Evolutionary conservation across 1,284 basidiomycete genomes (phyloP).

Genomic region (Phenoliferia sp.): DNA sequence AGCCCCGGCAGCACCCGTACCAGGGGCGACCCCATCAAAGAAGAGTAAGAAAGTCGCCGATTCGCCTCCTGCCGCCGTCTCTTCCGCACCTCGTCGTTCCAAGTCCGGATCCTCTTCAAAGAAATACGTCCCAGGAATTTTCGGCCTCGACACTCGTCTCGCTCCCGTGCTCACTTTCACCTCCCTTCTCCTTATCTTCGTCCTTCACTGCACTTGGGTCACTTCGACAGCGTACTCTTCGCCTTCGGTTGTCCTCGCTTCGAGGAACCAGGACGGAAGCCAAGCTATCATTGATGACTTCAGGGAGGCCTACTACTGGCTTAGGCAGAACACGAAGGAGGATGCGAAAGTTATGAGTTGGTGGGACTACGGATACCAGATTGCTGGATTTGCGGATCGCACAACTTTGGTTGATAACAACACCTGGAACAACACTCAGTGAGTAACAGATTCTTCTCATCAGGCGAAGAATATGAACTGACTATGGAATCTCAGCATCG

Average conservation of each 20-base stretch:
- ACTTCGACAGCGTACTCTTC: constrained; percentile 95
- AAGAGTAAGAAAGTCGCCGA: constrained; percentile 58
- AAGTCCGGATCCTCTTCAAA: constrained; percentile 33
- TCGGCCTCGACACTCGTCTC: constrained; percentile 76
- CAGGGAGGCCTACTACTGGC: constrained; percentile 99
- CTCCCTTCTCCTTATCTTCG: constrained; percentile 79
- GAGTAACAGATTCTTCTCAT: constrained; percentile 41
- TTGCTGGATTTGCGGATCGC: constrained; percentile 96
- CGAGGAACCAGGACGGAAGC: constrained; percentile 72
- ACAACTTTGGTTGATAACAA: constrained; percentile 99
- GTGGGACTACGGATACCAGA: constrained; percentile 99
- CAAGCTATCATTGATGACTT: constrained; percentile 98
- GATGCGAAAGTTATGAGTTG: constrained; percentile 95
- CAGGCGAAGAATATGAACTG: constrained; percentile 17
- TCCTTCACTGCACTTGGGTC: constrained; percentile 91
- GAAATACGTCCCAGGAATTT: constrained; percentile 58
- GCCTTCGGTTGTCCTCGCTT: constrained; percentile 91
- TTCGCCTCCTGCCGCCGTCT: constrained; percentile 35
- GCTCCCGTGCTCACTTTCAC: constrained; percentile 72
- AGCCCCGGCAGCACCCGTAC: constrained; percentile 35
- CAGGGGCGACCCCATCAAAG: constrained; percentile 48
- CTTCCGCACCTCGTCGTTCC: constrained; percentile 27
- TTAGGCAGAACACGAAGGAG: constrained; percentile 88
- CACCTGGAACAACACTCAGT: constrained; percentile 98
- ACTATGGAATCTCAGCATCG: constrained; percentile 59